Evolutionary conservation across 192 early-diverging fungal species (phyloP), one percentile per base, ranked within the genome.

Genomic region (Mortierella hygrophila): DNA sequence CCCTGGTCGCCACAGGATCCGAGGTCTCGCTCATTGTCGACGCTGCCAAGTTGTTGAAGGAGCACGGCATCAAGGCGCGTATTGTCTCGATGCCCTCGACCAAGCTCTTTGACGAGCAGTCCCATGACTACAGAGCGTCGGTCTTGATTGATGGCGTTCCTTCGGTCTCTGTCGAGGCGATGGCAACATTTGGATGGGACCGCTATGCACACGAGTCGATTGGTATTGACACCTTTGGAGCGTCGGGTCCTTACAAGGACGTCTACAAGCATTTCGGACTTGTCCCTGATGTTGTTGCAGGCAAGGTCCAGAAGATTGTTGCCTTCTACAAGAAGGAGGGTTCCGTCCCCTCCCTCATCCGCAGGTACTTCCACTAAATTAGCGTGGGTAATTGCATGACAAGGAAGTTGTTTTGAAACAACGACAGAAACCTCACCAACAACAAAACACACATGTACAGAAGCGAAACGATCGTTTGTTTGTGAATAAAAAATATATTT

Each of bases 11-110:
- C 40, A 97, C 97, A 23, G 98, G 98, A 47, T 97, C 98, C 9
- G 98, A 99, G 89, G 94, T 96, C 4, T 94, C 95, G 63, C 91
- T 98, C 57, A 94, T 94, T 72, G 95, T 99, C 37, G 96, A 97
- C 37, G 89, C 98, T 32, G 97, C 98, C 55, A 94, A 95, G 84
- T 79, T 91, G 72, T 88, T 98, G 21, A 91, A 90, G 49, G 82
- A 90, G 16, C 77, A 93, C 57, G 89, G 89, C 1, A 88, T 94
- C 81, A 89, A 89, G 74, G 92, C 95, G 44, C 95, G 95, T 68
- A 91, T 99, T 70, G 97, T 99, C 11, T 99, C 98, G 44, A 94
- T 98, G 93, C 98, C 98, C 42, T 99, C 94, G 70, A 91, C 93
- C 83, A 96, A 96, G 81, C 90, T 98, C 73, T 99, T 98, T 76